phyloP scores from a whole-genome alignment of 768 basidiomycete species.

The Lactarius hengduanensis region DNA sequence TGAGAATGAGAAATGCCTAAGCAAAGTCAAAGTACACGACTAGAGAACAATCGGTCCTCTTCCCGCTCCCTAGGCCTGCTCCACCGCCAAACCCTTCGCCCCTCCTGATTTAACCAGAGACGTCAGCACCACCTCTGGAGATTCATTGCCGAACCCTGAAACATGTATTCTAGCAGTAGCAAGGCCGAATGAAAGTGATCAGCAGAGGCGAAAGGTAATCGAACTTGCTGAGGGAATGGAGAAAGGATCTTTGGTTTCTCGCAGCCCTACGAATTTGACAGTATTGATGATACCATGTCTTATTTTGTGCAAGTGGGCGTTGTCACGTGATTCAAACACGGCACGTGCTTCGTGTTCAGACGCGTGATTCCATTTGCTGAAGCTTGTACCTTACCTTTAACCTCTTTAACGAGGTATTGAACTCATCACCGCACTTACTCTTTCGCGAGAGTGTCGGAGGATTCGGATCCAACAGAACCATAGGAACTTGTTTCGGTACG shows the following conservation, averaged over 20 bases:
- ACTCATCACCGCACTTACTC: neutral
- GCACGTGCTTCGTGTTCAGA: constrained; percentile 12
- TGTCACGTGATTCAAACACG: neutral
- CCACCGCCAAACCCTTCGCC: constrained; percentile 5
- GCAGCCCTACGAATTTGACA: constrained; percentile 8
- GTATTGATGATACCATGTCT: neutral
- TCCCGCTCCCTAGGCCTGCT: no score
- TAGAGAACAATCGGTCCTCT: no score
- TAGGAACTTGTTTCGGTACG: neutral
- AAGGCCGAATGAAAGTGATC: constrained; percentile 6
- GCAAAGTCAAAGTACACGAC: neutral
- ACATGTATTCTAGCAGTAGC: neutral
- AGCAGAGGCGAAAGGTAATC: constrained; percentile 22
- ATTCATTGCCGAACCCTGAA: constrained; percentile 18
- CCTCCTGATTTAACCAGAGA: constrained; percentile 4
- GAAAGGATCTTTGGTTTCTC: constrained; percentile 7
- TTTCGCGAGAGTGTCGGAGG: neutral
- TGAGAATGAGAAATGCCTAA: neutral
- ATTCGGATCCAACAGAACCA: neutral
- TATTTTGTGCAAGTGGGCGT: neutral
- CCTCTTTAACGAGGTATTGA: neutral
- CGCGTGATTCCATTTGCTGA: neutral
- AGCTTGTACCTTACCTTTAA: neutral
- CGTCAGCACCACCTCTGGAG: constrained; percentile 5
- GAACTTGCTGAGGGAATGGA: constrained; percentile 24